These are phyloP conservation scores for Colletotrichum tropicale DNA, from an alignment of 2,329 filamentous ascomycete genomes.

Conservation along the genomic window DNA sequence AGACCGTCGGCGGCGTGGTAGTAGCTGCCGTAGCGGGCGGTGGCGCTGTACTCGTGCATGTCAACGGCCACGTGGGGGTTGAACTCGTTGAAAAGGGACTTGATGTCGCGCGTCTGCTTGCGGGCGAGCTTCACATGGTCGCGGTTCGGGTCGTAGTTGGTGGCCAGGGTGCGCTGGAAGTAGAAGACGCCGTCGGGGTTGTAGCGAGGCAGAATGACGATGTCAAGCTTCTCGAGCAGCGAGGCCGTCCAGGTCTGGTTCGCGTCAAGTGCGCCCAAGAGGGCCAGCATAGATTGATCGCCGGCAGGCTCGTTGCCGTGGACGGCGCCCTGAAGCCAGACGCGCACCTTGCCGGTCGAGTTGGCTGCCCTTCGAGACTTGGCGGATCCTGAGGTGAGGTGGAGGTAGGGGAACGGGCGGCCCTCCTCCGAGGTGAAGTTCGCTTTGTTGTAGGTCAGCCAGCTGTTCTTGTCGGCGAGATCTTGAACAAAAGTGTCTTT, in stretches of 20 bases:
- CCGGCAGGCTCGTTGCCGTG: constrained; percentile 37
- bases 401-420: constrained; percentile 25
- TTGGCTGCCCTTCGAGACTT: not conserved
- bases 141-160: constrained; percentile 36
- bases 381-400: constrained; percentile 15
- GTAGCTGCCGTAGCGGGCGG: constrained; percentile 16
- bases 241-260: constrained; percentile 30
- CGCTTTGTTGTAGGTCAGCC: constrained; percentile 26
- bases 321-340: constrained; percentile 34
- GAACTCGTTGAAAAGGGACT: constrained; percentile 31
- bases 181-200: constrained; percentile 38
- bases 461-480: constrained; percentile 26
- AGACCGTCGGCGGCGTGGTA: constrained; percentile 29
- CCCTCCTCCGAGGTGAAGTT: constrained; percentile 27
- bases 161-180: constrained; percentile 33
- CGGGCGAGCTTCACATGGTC: constrained; percentile 36
- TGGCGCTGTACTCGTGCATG: constrained; percentile 34
- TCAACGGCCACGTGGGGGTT: constrained; percentile 34
- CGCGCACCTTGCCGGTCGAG: constrained; percentile 28
- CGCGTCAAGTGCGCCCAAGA: constrained; percentile 33
- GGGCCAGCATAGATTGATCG: constrained; percentile 32
- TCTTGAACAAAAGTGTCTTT: constrained; percentile 24
- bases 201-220: constrained; percentile 34
- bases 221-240: constrained; percentile 31
- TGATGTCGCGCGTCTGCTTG: constrained; percentile 34